These are phyloP conservation scores for Tilletiopsis washingtonensis DNA, from an alignment of 1,284 basidiomycete genomes.

Conservation along the genomic window DNA sequence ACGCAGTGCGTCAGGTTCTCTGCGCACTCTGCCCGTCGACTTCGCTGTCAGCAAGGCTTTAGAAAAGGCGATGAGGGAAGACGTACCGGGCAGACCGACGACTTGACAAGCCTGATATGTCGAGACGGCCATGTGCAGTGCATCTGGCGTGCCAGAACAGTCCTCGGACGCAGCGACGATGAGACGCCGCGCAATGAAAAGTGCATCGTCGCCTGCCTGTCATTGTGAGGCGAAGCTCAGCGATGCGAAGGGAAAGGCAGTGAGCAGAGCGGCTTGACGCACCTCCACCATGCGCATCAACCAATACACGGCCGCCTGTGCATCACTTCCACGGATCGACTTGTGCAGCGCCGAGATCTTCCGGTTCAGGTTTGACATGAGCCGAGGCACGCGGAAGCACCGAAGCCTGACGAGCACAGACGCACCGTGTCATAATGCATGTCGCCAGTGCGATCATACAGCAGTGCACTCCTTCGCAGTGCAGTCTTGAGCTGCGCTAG, in stretches of 20 bases:
- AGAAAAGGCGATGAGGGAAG: too few species aligned
- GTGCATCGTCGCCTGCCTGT: slow-evolving; percentile 54
- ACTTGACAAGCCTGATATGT: slow-evolving; percentile 50
- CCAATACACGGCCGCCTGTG: slow-evolving; percentile 80
- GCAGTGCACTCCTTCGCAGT: slow-evolving; percentile 11
- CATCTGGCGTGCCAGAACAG: slow-evolving; percentile 69
- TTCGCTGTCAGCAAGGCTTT: too few species aligned
- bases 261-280: slow-evolving; percentile 55
- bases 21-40: too few species aligned
- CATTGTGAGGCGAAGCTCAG: too few species aligned
- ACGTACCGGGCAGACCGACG: slow-evolving; percentile 79
- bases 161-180: slow-evolving; percentile 80
- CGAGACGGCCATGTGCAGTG: slow-evolving; percentile 36
- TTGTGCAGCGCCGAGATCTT: slow-evolving; percentile 82
- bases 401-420: too few species aligned
- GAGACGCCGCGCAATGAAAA: slow-evolving; percentile 73
- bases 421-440: slow-evolving; percentile 69
- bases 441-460: slow-evolving; percentile 45
- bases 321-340: slow-evolving; percentile 69
- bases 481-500: slow-evolving; percentile 1
- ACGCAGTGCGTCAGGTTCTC: slow-evolving; percentile 65
- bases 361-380: too few species aligned
- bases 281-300: slow-evolving; percentile 47
- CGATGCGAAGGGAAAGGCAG: too few species aligned
- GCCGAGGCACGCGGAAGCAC: too few species aligned